Base-by-base conservation (phyloP, 2,329 filamentous ascomycete species). In the Pseudogymnoascus sp. region DNA sequence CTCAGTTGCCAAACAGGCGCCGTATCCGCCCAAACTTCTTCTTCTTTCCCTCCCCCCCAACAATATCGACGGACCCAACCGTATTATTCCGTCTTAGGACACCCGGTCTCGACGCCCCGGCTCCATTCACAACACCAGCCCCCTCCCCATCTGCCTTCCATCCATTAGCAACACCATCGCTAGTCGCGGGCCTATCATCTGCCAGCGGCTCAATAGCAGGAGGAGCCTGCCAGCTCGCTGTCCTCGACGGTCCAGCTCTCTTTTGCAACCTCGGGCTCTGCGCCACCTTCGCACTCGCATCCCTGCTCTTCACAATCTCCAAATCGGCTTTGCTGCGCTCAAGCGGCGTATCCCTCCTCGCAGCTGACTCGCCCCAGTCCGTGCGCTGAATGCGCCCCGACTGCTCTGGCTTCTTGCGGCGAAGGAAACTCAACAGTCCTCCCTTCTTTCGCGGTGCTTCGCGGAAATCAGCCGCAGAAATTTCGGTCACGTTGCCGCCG, bases 281-380 rank as follows among this genome's bases (percentile, higher is more conserved):
- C 47, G 28, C 47, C 47, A n/a, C 28, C 9, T n/a, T 50, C 43
- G 22, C 25, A 30, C 11, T 33, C 9, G 9, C 47, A 33, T 53
- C 47, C 3, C 47, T 18, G 47, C 15, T 53, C 28, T 53, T 53
- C 47, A 53, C 47, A 35, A 53, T 3, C 47, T 71, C 73, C 3
- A 85, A 75, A 68, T 87, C 79, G 6, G 77, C 75, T n/a, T 75
- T 70, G 64, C 77, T 82, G 33, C 84, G 78, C 70, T 89, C 85
- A 1, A 88, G 75, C 18, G 76, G 79, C 0, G 83, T 87, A 65
- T 89, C 86, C 59, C 80, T 77, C 8, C 85, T 77, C 1, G 85
- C 84, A 2, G 81, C 80, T 64, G 80, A 86, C 65, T 87, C 85
- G 11, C 73, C 68, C 37, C 35, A 37, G 20, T 80, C 80, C 0